These are phyloP conservation scores for Alternaria ventricosa DNA, from an alignment of 2,329 filamentous ascomycete genomes.

Conservation along the genomic window DNA sequence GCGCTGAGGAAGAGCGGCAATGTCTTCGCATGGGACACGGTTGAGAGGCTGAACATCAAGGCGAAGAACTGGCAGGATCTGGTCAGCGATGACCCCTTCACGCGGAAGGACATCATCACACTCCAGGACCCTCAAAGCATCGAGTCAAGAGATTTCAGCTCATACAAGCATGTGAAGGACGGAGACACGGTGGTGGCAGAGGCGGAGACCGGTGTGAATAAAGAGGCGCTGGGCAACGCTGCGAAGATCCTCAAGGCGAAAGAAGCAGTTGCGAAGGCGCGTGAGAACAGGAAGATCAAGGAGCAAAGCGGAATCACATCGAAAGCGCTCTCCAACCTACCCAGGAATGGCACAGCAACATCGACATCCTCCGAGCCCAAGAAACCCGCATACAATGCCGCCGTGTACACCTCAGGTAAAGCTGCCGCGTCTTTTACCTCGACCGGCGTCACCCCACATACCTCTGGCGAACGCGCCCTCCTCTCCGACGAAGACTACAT, in stretches of 20 bases:
- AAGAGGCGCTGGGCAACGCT: conserved; percentile 76
- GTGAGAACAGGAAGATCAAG: conserved; percentile 68
- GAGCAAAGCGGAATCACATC: conserved; percentile 35
- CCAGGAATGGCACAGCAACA: conserved; percentile 30
- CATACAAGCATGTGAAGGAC: conserved; percentile 88
- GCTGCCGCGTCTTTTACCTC: conserved; percentile 95
- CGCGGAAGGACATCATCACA: conserved; percentile 90
- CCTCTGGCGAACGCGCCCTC: conserved; percentile 82
- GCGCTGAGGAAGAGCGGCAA: conserved; percentile 87
- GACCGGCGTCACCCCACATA: conserved; percentile 91
- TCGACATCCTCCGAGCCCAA: conserved; percentile 44
- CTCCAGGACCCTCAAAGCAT: conserved; percentile 95
- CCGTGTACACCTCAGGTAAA: conserved; percentile 85
- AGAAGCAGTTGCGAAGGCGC: conserved; percentile 89
- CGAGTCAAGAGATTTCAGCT: conserved; percentile 78
- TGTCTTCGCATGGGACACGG: conserved; percentile 94
- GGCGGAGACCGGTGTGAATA: conserved; percentile 74
- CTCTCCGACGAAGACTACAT: conserved; percentile 96
- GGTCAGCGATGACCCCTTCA: conserved; percentile 85
- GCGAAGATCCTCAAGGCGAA: conserved; percentile 89
- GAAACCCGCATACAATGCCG: conserved; percentile 72
- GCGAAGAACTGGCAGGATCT: conserved; percentile 94
- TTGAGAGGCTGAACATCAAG: conserved; percentile 95
- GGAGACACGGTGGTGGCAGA: conserved; percentile 79
- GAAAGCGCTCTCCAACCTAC: conserved; percentile 24